A percentile compares a stretch with the other conserved stretches of the same genome.
Evolutionary conservation across 345 rosid species (phyloP).

Genomic region (Citrus maxima): DNA sequence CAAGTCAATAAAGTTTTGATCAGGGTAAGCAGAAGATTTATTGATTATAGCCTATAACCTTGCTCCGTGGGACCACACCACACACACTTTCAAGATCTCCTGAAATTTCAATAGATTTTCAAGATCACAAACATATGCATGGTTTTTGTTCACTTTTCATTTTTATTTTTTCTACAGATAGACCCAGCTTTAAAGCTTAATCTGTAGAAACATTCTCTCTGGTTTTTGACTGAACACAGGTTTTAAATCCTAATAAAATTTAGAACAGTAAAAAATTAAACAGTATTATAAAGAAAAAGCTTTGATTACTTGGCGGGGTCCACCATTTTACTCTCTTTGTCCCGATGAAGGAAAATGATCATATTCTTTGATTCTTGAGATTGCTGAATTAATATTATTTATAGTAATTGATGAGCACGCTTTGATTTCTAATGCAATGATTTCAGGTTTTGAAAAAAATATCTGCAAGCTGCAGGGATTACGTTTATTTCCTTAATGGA

Average conservation of each 20-base stretch:
- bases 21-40: no score
- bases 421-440: neutral
- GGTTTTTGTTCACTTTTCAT: neutral
- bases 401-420: neutral
- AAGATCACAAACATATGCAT: neutral
- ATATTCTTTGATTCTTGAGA: neutral
- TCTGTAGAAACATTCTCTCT: conserved; percentile 28
- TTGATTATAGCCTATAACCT: no score
- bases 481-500: neutral
- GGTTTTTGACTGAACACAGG: neutral
- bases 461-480: neutral
- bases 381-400: neutral
- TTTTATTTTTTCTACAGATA: neutral
- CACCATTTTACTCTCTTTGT: neutral
- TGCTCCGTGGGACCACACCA: no score
- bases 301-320: neutral
- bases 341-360: neutral
- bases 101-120: conserved; percentile 17
- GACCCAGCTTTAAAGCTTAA: neutral
- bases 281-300: neutral
- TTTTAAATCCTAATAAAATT: no score
- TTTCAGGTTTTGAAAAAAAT: conserved; percentile 1
- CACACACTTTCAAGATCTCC: conserved; percentile 22
- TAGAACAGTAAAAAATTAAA: neutral
- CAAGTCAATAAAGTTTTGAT: conserved; percentile 30